A percentile compares a stretch with the other conserved stretches of the same genome.
Conservation (phyloP, 2,329 filamentous ascomycete species). For the Fusarium luffae region DNA sequence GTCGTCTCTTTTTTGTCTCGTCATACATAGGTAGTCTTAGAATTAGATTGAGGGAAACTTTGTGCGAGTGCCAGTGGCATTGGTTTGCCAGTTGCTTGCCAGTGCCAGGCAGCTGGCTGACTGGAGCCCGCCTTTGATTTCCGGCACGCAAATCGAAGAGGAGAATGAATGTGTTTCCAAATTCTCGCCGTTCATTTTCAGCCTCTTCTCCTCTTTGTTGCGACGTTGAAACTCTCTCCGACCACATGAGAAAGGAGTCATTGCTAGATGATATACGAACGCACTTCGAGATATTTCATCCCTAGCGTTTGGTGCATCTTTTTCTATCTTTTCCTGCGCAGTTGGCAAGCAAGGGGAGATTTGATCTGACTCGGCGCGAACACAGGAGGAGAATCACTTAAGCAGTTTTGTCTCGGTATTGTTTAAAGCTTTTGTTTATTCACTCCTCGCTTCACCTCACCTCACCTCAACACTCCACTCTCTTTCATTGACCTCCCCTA, state of each 20-base stretch:
- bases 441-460: slow-evolving; percentile 1
- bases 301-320: background rate
- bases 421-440: slow-evolving; percentile 20
- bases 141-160: background rate
- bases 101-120: slow-evolving; percentile 14
- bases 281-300: slow-evolving; percentile 1
- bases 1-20: no score
- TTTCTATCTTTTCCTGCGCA: background rate
- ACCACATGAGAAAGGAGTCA: background rate
- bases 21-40: background rate
- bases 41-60: background rate
- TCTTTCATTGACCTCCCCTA: background rate
- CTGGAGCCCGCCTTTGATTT: background rate
- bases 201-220: background rate
- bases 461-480: background rate
- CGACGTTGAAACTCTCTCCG: background rate
- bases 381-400: slow-evolving; percentile 2
- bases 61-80: background rate
- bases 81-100: slow-evolving; percentile 5
- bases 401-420: slow-evolving; percentile 1
- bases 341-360: slow-evolving; percentile 25
- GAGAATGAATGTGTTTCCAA: background rate
- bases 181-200: background rate
- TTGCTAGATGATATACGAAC: background rate
- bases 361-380: background rate